A percentile compares a stretch with the other conserved stretches of the same genome.
phyloP scores from a whole-genome alignment of 306 rosid species.

The Cicer bijugum region DNA sequence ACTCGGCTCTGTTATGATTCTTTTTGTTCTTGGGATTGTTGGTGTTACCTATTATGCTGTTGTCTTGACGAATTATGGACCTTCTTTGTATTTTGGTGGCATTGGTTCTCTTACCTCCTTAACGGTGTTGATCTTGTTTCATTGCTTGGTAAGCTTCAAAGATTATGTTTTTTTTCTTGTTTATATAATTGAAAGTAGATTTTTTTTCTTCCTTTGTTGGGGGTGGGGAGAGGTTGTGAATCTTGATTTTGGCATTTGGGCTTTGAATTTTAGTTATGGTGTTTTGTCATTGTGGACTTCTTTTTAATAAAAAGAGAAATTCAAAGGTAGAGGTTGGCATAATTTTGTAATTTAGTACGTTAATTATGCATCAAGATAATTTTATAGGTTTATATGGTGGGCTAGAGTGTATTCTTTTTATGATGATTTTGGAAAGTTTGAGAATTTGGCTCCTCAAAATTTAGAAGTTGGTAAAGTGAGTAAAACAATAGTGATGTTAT shows the following conservation, averaged over 20 bases:
- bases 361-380: not conserved
- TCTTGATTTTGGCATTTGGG: not conserved
- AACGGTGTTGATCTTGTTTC: constrained; percentile 66
- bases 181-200: too few relatives aligned
- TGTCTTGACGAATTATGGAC: constrained; percentile 73
- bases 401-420: not conserved
- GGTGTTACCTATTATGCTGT: constrained; percentile 79
- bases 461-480: too few relatives aligned
- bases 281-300: not conserved
- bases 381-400: not conserved
- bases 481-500: too few relatives aligned
- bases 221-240: too few relatives aligned
- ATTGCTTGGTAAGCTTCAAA: constrained; percentile 60
- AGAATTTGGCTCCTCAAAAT: not conserved
- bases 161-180: too few relatives aligned
- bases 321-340: not conserved
- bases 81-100: constrained; percentile 59
- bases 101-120: constrained; percentile 57
- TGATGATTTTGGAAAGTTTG: not conserved
- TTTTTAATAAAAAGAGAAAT: not conserved
- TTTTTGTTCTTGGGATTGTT: constrained; percentile 75
- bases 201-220: too few relatives aligned
- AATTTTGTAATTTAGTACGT: not conserved
- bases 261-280: constrained; percentile 29
- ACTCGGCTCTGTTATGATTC: constrained; percentile 79